Evolutionary conservation across 345 rosid genomes (phyloP).

Genomic region (Eucalyptus tenuipes): DNA sequence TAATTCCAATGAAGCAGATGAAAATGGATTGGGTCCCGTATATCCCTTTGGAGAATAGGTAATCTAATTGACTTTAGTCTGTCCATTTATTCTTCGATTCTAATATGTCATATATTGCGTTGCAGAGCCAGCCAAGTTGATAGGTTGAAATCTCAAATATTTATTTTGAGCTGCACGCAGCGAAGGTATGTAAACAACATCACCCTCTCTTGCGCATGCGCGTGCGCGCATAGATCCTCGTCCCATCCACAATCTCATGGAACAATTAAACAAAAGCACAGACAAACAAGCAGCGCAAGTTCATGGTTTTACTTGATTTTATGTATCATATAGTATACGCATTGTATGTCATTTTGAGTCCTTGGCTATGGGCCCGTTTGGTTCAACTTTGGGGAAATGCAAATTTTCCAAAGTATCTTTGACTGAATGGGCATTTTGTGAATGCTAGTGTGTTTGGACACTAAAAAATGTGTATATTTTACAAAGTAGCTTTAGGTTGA

Average conservation of each 20-base stretch:
- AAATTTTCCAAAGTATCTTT: no score
- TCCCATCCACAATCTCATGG: neutral
- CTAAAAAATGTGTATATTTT: no score
- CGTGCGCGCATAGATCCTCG: neutral
- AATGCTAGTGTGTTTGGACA: no score
- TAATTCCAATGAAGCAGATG: constrained; percentile 97
- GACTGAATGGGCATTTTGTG: no score
- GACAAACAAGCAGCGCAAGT: neutral
- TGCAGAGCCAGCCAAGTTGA: constrained; percentile 81
- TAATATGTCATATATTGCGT: neutral
- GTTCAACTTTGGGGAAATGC: no score
- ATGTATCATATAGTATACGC: neutral
- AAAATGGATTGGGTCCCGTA: constrained; percentile 99
- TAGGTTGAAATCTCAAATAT: constrained; percentile 61
- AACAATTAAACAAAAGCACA: neutral
- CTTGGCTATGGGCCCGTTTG: no score
- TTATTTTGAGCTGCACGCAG: constrained; percentile 66
- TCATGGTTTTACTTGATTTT: neutral
- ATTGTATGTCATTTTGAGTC: neutral
- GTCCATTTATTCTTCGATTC: neutral
- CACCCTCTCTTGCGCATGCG: no score
- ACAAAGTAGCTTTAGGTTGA: no score
- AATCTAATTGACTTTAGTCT: neutral
- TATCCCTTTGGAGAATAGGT: constrained; percentile 83
- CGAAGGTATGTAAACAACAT: constrained; percentile 38